Percentiles rank a stretch among this genome's conserved stretches.
Conservation (phyloP, 805 yeast genomes). For the Priceomyces castillae region DNA sequence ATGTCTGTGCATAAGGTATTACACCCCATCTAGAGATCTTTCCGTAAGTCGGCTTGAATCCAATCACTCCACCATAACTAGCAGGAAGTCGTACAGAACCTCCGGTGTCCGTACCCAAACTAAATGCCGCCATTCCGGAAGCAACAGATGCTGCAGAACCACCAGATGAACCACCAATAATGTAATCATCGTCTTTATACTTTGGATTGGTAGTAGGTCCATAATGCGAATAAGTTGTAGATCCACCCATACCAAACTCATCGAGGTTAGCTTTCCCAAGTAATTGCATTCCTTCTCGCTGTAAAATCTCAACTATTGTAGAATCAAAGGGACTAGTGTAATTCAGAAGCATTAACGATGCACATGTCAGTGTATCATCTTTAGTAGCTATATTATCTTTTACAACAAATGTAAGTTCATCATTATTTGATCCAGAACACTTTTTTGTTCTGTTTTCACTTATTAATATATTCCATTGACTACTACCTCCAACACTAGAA, state of each 20-base stretch:
- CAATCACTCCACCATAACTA: constrained; percentile 76
- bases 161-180: constrained; percentile 92
- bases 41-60: constrained; percentile 94
- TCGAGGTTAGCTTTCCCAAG: constrained; percentile 90
- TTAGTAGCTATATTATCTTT: constrained; percentile 79
- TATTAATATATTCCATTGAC: constrained; percentile 14
- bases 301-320: constrained; percentile 60
- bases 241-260: constrained; percentile 97
- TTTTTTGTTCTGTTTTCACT: not conserved
- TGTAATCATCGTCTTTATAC: constrained; percentile 23
- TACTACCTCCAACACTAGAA: not conserved
- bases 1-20: constrained; percentile 85
- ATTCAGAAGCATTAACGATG: constrained; percentile 57
- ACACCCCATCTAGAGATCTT: constrained; percentile 91
- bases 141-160: constrained; percentile 95
- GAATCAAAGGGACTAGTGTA: constrained; percentile 81
- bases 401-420: constrained; percentile 15
- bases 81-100: constrained; percentile 95
- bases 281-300: constrained; percentile 47
- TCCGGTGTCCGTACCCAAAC: constrained; percentile 96
- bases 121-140: constrained; percentile 62
- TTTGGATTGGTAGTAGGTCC: constrained; percentile 60
- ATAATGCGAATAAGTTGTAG: constrained; percentile 51
- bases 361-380: constrained; percentile 72
- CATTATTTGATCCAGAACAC: not conserved